Percentiles rank a stretch among this genome's conserved stretches.
Evolutionary conservation across 257 asterid genomes (phyloP).

Genomic region (Verbena officinalis): DNA sequence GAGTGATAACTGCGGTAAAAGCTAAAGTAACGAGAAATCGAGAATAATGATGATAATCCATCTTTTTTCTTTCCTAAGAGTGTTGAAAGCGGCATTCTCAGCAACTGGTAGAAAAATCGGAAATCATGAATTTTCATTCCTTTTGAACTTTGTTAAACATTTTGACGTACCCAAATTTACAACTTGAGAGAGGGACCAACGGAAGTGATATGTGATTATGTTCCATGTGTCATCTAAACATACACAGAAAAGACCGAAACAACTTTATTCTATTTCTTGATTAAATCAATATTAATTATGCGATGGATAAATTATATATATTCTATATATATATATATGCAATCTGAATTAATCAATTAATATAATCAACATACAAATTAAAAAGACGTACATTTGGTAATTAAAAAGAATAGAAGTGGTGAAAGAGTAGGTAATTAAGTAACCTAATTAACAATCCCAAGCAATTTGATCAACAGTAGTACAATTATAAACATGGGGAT

Average conservation of each 20-base stretch:
- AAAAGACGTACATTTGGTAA: neutral
- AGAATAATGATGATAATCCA: neutral
- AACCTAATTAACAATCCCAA: slow-evolving; percentile 49
- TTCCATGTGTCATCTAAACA: too few relatives aligned
- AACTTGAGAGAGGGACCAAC: too few relatives aligned
- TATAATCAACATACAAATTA: neutral
- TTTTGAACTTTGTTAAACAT: too few relatives aligned
- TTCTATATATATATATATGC: neutral
- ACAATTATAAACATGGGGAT: slow-evolving; percentile 35
- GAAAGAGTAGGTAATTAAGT: neutral
- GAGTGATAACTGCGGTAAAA: neutral
- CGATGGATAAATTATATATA: too few relatives aligned
- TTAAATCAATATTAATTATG: too few relatives aligned
- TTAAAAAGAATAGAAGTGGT: neutral
- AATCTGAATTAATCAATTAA: neutral
- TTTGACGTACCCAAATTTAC: too few relatives aligned
- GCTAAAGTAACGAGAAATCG: neutral
- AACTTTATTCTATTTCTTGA: too few relatives aligned
- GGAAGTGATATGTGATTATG: too few relatives aligned
- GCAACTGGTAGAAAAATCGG: too few relatives aligned
- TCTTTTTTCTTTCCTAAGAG: neutral
- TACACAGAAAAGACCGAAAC: too few relatives aligned
- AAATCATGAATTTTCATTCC: too few relatives aligned
- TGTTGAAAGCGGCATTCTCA: too few relatives aligned
- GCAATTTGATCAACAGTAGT: slow-evolving; percentile 56